A percentile compares a stretch with the other conserved stretches of the same genome.
These are phyloP conservation scores for Viola odorata DNA, from an alignment of 345 rosid species.

Conservation along the genomic window DNA sequence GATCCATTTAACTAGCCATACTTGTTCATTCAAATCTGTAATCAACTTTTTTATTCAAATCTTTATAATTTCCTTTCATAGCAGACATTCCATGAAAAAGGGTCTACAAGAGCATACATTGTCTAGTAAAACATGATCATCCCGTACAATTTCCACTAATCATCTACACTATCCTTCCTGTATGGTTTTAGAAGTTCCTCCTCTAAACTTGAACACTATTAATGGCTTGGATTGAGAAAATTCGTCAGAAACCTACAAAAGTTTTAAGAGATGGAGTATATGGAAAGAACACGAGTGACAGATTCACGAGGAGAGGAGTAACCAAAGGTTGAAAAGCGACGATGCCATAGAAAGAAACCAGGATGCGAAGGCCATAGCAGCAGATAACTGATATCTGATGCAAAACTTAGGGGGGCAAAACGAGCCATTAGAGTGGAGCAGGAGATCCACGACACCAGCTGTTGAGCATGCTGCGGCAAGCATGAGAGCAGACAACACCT, in stretches of 20 bases:
- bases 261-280: neutral
- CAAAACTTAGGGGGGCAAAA: slow-evolving; percentile 53
- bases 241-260: slow-evolving; percentile 5
- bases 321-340: slow-evolving; percentile 79
- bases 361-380: slow-evolving; percentile 80
- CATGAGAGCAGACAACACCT: slow-evolving; percentile 67
- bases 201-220: too few species aligned
- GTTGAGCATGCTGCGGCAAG: slow-evolving; percentile 80
- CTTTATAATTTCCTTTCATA: too few species aligned
- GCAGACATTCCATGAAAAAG: too few species aligned
- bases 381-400: slow-evolving; percentile 69
- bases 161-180: too few species aligned
- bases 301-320: slow-evolving; percentile 60
- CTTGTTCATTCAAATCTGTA: too few species aligned
- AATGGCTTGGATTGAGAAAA: too few species aligned
- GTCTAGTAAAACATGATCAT: too few species aligned
- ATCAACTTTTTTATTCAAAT: too few species aligned
- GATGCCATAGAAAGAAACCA: slow-evolving; percentile 78
- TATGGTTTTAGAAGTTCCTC: neutral
- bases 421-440: slow-evolving; percentile 29
- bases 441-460: slow-evolving; percentile 73
- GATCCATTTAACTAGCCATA: too few species aligned
- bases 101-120: too few species aligned
- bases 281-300: neutral
- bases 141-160: too few species aligned